Evolutionary conservation across 768 basidiomycete species (phyloP).

Genomic region (Clitopilus hobsonii): DNA sequence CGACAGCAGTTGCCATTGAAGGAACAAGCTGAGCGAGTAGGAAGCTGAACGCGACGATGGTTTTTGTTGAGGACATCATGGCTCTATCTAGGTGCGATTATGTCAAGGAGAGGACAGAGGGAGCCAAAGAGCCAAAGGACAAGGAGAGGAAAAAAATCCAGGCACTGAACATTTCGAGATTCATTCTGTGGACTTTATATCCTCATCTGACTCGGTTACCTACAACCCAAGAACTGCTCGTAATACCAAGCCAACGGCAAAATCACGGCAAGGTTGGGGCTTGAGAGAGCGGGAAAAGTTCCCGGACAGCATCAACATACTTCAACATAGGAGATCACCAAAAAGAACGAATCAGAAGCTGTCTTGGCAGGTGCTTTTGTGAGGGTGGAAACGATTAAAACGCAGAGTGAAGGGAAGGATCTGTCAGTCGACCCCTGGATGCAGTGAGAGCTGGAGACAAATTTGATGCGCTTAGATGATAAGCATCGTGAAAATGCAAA

Average conservation of each 20-base stretch:
- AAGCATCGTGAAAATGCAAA: background rate
- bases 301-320: too few relatives aligned
- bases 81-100: background rate
- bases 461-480: background rate
- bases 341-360: background rate
- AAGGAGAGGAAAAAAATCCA: background rate
- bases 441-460: background rate
- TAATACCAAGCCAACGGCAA: background rate
- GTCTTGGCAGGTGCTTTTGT: background rate
- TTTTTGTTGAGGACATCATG: background rate
- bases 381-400: background rate
- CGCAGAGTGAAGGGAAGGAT: background rate
- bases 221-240: background rate
- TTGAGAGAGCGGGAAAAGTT: too few relatives aligned
- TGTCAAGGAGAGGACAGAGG: background rate
- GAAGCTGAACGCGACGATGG: background rate
- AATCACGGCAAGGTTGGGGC: background rate
- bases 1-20: background rate
- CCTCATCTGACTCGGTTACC: background rate
- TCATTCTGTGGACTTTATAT: background rate
- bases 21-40: background rate
- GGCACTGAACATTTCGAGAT: background rate
- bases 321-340: too few relatives aligned
- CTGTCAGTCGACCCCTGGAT: background rate
- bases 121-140: background rate